Evolutionary conservation across 148 eudicot genomes (phyloP).

Genomic region (Pouteria glomerata): DNA sequence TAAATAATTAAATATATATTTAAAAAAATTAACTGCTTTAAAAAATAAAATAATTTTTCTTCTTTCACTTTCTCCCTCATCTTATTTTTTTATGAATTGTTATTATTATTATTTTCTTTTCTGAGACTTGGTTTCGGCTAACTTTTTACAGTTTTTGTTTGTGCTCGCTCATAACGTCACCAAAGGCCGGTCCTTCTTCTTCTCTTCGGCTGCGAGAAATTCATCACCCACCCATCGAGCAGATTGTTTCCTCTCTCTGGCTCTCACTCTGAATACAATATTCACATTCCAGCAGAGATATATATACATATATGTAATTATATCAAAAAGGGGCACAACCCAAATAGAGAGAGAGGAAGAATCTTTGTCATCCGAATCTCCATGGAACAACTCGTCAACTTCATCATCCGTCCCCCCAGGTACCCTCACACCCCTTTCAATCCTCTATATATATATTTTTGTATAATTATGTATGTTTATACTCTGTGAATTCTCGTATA

Average conservation of each 20-base stretch:
- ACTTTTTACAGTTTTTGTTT: too few relatives aligned
- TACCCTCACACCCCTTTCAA: constrained; percentile 9
- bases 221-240: background rate
- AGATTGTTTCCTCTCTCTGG: background rate
- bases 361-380: constrained; percentile 17
- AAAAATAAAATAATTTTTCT: too few relatives aligned
- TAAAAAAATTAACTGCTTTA: too few relatives aligned
- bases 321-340: background rate
- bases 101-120: too few relatives aligned
- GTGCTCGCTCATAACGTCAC: background rate
- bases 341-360: constrained; percentile 1
- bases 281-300: background rate
- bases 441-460: background rate
- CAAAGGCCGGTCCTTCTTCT: background rate
- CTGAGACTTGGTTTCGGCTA: too few relatives aligned
- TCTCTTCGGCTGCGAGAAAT: background rate
- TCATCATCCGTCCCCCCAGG: constrained; percentile 99
- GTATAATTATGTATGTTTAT: background rate
- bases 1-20: too few relatives aligned
- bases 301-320: background rate
- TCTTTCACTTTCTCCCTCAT: too few relatives aligned
- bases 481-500: background rate
- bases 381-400: constrained; percentile 93
- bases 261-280: too few relatives aligned
- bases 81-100: too few relatives aligned